Percentiles rank a stretch among this genome's conserved stretches.
phyloP scores from a whole-genome alignment of 2,329 filamentous ascomycete genomes.

The Neocatenulostroma microsporum region DNA sequence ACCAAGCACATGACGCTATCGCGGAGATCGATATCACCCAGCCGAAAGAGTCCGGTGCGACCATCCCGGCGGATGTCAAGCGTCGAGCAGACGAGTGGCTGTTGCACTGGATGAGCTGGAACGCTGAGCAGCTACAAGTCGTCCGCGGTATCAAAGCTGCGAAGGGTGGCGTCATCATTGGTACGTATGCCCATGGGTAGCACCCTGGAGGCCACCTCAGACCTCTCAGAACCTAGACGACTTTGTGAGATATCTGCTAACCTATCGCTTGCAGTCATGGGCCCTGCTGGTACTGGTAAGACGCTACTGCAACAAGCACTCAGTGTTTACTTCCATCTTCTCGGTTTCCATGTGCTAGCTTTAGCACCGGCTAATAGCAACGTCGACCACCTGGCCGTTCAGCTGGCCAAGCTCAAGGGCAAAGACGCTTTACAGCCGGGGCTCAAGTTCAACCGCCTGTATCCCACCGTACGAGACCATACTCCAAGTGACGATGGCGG shows the following conservation, averaged over 20 bases:
- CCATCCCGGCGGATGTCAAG: constrained; percentile 1
- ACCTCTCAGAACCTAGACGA: no score
- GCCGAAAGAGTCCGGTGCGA: not conserved
- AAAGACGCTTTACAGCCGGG: constrained; percentile 1
- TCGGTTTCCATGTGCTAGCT: constrained; percentile 11
- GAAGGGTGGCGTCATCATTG: constrained; percentile 7
- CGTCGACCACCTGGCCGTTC: constrained; percentile 8
- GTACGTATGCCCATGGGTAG: not conserved
- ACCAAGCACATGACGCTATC: constrained; percentile 12
- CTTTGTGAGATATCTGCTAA: no score
- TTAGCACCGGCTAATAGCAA: constrained; percentile 15
- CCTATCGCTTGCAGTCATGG: constrained; percentile 6
- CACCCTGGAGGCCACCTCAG: no score
- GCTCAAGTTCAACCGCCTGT: constrained; percentile 9
- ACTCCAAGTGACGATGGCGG: not conserved
- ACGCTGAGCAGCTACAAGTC: constrained; percentile 11
- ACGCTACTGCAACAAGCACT: constrained; percentile 14
- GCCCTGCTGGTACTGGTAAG: constrained; percentile 16
- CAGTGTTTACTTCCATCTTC: constrained; percentile 13
- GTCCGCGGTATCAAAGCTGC: constrained; percentile 9
- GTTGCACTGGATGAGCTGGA: constrained; percentile 10
- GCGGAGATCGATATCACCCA: constrained; percentile 8
- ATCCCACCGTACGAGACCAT: constrained; percentile 8
- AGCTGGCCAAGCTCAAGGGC: constrained; percentile 1
- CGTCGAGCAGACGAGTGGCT: constrained; percentile 7